phyloP scores from a whole-genome alignment of 169 alveolate genomes.

The Sarcocystis neurona region DNA sequence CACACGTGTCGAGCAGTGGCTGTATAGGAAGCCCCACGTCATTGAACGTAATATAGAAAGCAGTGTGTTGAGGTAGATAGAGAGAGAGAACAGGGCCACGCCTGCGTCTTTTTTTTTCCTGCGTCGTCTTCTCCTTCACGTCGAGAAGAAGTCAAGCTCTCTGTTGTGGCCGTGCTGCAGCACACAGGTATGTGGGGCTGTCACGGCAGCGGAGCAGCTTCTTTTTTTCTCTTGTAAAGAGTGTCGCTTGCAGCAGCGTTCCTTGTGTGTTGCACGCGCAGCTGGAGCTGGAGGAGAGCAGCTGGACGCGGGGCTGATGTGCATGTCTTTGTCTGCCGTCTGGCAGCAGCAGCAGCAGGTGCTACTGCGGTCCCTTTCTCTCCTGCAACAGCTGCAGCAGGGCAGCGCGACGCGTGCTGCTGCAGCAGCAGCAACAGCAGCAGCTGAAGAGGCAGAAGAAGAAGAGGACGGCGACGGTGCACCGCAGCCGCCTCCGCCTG shows the following conservation, averaged over 20 bases:
- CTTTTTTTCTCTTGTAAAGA: not conserved
- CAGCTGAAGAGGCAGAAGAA: not conserved
- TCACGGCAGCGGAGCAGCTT: not conserved
- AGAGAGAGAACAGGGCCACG: too few species aligned
- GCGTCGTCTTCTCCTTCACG: too few species aligned
- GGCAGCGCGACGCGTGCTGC: too few species aligned
- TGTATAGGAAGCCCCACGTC: too few species aligned
- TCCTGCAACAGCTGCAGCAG: slow-evolving; percentile 3
- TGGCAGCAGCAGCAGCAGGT: slow-evolving; percentile 23
- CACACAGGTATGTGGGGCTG: too few species aligned
- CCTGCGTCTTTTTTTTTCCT: too few species aligned
- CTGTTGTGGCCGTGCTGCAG: too few species aligned
- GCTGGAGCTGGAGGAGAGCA: slow-evolving; percentile 13
- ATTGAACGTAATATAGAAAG: too few species aligned
- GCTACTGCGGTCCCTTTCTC: not conserved
- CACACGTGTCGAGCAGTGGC: too few species aligned
- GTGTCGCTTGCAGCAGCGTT: not conserved
- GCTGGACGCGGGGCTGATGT: slow-evolving; percentile 16
- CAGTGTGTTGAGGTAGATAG: too few species aligned
- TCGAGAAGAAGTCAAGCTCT: too few species aligned
- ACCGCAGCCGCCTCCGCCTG: slow-evolving; percentile 19
- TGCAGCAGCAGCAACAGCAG: too few species aligned
- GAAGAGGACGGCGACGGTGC: not conserved
- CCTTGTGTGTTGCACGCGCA: not conserved
- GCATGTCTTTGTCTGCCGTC: not conserved